Evolutionary conservation across 305 asterid genomes (phyloP).

Genomic region (Ajuga reptans): DNA sequence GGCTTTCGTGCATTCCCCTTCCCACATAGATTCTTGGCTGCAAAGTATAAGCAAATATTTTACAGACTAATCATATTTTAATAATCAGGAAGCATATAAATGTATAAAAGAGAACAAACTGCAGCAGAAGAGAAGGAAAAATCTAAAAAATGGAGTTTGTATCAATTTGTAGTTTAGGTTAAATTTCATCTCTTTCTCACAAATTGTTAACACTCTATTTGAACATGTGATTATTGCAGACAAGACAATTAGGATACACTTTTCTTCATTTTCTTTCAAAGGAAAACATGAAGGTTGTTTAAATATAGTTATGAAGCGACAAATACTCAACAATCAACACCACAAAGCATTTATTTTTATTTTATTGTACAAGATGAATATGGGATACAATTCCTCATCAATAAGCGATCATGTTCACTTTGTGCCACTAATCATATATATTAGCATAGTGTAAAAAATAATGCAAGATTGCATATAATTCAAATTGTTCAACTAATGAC

Average conservation of each 20-base stretch:
- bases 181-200: neutral
- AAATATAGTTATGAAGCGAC: neutral
- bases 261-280: neutral
- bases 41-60: conserved; percentile 23
- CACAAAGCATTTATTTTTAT: neutral
- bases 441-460: neutral
- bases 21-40: conserved; percentile 97
- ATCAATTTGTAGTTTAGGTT: neutral
- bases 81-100: conserved; percentile 11
- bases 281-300: neutral
- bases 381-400: neutral
- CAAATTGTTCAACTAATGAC: neutral
- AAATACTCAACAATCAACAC: neutral
- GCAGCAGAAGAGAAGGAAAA: no score
- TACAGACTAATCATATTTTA: conserved; percentile 17
- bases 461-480: neutral
- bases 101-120: neutral
- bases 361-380: neutral
- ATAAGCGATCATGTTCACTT: neutral
- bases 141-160: no score
- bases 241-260: neutral
- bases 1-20: conserved; percentile 99
- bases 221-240: neutral
- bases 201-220: neutral
- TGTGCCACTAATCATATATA: neutral